These are phyloP conservation scores for Phytophthora multivora DNA, from an alignment of 352 stramenopile genomes.

Conservation along the genomic window DNA sequence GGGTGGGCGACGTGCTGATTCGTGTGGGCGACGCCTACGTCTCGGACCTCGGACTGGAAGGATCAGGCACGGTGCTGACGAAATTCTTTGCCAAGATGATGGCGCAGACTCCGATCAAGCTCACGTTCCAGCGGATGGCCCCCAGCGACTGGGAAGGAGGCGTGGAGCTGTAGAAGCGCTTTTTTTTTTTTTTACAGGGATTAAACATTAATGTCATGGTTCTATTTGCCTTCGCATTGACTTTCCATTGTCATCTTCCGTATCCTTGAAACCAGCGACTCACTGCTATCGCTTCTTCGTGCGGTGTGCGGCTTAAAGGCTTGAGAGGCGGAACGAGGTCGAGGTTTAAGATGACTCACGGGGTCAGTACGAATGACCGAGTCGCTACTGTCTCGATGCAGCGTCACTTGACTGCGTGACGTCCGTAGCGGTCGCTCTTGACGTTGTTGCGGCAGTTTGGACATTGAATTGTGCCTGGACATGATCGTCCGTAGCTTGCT, in stretches of 20 bases:
- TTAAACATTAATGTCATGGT: constrained; percentile 11
- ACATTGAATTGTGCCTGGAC: constrained; percentile 38
- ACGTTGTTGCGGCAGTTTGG: constrained; percentile 15
- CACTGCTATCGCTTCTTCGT: constrained; percentile 15
- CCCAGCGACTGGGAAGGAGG: constrained; percentile 73
- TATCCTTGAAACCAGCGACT: constrained; percentile 37
- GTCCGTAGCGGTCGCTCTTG: constrained; percentile 7
- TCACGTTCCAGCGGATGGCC: constrained; percentile 76
- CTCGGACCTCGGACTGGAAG: constrained; percentile 67
- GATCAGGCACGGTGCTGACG: constrained; percentile 56
- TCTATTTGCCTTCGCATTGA: constrained; percentile 10
- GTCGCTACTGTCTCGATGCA: constrained; percentile 1
- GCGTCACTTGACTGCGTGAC: constrained; percentile 20
- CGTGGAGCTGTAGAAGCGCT: constrained; percentile 50
- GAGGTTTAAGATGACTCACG: constrained; percentile 18
- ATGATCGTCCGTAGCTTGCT: constrained; percentile 46
- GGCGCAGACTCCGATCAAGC: constrained; percentile 53
- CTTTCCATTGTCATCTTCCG: constrained; percentile 33
- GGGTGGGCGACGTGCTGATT: constrained; percentile 68
- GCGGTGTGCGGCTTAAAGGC: constrained; percentile 5
- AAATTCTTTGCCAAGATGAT: constrained; percentile 73
- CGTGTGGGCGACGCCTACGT: constrained; percentile 60
- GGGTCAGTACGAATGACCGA: constrained; percentile 14
- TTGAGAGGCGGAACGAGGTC: constrained; percentile 24
- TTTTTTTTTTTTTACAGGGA: too few relatives aligned